These are phyloP conservation scores for Apophysomyces ossiformis DNA, from an alignment of 371 early-diverging fungal genomes.

Conservation along the genomic window DNA sequence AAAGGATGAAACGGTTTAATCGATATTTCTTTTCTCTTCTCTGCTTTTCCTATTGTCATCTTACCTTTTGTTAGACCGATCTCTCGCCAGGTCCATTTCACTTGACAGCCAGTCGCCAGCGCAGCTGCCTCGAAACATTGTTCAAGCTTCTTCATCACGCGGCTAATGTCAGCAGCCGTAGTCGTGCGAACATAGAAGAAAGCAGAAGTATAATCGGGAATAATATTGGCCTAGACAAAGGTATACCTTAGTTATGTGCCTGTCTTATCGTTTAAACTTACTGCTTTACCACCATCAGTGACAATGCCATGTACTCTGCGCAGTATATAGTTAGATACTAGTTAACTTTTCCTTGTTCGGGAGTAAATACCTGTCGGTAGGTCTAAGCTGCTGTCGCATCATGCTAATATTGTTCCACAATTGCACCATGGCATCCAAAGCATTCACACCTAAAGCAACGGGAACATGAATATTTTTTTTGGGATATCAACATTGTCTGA, in stretches of 20 bases:
- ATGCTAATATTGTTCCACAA: conserved; percentile 60
- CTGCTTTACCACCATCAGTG: conserved; percentile 56
- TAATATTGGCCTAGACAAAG: conserved; percentile 52
- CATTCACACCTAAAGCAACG: conserved; percentile 51
- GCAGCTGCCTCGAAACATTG: conserved; percentile 72
- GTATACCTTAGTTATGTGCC: not conserved
- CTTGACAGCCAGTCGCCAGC: conserved; percentile 74
- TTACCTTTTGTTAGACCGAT: conserved; percentile 47
- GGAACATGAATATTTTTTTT: not conserved
- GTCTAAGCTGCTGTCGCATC: conserved; percentile 70
- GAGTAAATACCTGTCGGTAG: conserved; percentile 37
- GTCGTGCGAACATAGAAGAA: conserved; percentile 68
- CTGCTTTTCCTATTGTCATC: not conserved
- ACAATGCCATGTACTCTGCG: conserved; percentile 72
- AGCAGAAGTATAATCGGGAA: conserved; percentile 68
- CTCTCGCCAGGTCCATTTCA: conserved; percentile 61
- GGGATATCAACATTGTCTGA: not conserved
- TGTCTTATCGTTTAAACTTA: conserved; percentile 41
- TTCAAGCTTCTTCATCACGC: conserved; percentile 56
- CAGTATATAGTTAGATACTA: not conserved
- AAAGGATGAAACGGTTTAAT: not conserved
- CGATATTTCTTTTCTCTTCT: not conserved
- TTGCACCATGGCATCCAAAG: conserved; percentile 66
- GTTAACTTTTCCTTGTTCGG: not conserved
- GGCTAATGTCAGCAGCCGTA: conserved; percentile 45